Evolutionary conservation across 2,329 filamentous ascomycete genomes (phyloP).

Genomic region (Colletotrichum echinochloae): DNA sequence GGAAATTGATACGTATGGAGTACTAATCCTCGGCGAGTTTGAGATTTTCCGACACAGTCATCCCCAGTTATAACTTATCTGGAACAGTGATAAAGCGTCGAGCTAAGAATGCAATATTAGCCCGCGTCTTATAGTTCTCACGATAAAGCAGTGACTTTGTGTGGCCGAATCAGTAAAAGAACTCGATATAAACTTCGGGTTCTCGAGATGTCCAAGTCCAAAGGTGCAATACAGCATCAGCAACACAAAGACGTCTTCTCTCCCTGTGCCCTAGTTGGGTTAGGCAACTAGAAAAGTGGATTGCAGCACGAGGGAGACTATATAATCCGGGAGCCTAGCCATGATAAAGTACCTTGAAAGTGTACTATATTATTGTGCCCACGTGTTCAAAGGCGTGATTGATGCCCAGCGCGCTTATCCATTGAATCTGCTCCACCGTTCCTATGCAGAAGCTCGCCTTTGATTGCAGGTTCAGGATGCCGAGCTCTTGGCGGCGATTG

Average conservation of each 20-base stretch:
- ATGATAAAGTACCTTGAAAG: neutral
- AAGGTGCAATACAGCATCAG: no score
- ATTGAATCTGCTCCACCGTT: neutral
- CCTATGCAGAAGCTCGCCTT: neutral
- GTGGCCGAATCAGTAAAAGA: neutral
- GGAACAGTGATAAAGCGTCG: neutral
- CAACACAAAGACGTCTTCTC: no score
- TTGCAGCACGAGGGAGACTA: neutral
- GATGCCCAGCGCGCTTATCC: neutral
- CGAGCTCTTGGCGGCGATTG: neutral
- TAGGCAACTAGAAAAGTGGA: neutral
- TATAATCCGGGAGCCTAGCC: neutral
- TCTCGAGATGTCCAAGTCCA: neutral
- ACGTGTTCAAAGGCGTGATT: neutral
- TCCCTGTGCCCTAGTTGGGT: no score
- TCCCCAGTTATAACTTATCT: neutral
- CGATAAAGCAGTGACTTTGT: neutral
- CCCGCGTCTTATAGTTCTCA: neutral
- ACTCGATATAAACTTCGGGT: rapidly evolving
- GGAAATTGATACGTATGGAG: neutral
- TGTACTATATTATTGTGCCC: no score
- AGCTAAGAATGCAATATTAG: neutral
- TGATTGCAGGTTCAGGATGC: neutral
- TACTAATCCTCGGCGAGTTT: neutral
- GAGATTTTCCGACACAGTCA: neutral